Percentiles rank a stretch among this genome's conserved stretches.
Evolutionary conservation across 768 basidiomycete species (phyloP).

Genomic region (Amanita thiersii): DNA sequence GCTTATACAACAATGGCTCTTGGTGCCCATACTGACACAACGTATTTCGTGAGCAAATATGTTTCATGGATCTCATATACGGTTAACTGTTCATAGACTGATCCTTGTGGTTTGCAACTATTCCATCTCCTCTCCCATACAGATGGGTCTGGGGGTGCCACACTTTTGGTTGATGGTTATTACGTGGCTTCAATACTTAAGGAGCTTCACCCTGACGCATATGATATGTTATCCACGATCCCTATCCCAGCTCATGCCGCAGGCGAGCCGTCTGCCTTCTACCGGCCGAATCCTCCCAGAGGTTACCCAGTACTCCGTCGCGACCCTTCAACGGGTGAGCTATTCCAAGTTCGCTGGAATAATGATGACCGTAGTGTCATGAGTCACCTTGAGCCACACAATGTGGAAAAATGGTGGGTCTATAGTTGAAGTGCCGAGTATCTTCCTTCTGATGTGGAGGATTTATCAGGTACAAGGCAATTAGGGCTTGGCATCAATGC

Average conservation of each 20-base stretch:
- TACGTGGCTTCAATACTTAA: conserved; percentile 79
- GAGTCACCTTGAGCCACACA: conserved; percentile 42
- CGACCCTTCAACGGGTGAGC: conserved; percentile 47
- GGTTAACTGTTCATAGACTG: conserved; percentile 43
- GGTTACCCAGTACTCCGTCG: conserved; percentile 71
- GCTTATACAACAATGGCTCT: conserved; percentile 89
- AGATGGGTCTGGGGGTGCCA: conserved; percentile 76
- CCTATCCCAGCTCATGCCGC: conserved; percentile 83
- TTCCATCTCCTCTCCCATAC: conserved; percentile 89
- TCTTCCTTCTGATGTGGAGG: not conserved
- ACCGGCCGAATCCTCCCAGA: conserved; percentile 45
- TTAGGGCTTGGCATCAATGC: conserved; percentile 68
- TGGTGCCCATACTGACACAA: conserved; percentile 70
- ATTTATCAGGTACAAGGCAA: conserved; percentile 65
- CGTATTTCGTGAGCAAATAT: conserved; percentile 48
- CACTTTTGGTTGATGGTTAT: conserved; percentile 94
- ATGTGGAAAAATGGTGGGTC: conserved; percentile 69
- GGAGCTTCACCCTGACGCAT: conserved; percentile 62
- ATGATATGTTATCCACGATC: conserved; percentile 58
- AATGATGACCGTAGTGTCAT: conserved; percentile 89
- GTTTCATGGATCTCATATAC: not conserved
- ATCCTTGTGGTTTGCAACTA: conserved; percentile 91
- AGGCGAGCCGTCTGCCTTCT: conserved; percentile 56
- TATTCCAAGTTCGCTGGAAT: conserved; percentile 86
- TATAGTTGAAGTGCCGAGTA: not conserved